Percentiles rank a stretch among this genome's conserved stretches.
Conservation (phyloP, 352 stramenopile genomes). For the Bremia lactucae region DNA sequence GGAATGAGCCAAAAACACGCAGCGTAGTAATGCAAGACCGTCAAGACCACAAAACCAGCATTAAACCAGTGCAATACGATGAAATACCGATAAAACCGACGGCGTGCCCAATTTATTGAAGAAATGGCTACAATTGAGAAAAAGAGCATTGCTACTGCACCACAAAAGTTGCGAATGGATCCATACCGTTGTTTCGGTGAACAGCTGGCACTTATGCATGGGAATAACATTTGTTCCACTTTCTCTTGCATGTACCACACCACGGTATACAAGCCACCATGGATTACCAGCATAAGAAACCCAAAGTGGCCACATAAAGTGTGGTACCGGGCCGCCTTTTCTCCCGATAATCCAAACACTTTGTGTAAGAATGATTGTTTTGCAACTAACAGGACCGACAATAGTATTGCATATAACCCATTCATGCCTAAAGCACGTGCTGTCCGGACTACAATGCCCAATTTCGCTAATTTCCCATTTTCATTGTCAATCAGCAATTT, state of each 20-base stretch:
- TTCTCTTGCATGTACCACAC: conserved; percentile 44
- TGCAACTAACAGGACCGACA: conserved; percentile 52
- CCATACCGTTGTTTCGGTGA: conserved; percentile 38
- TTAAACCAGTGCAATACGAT: conserved; percentile 42
- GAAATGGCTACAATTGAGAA: conserved; percentile 29
- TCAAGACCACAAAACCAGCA: conserved; percentile 32
- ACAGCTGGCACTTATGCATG: conserved; percentile 32
- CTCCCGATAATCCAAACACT: conserved; percentile 38
- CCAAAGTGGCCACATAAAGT: conserved; percentile 49
- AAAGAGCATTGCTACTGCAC: conserved; percentile 34
- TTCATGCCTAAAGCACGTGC: conserved; percentile 61
- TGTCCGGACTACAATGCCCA: conserved; percentile 34
- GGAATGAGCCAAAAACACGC: conserved; percentile 47
- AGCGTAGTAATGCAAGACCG: conserved; percentile 61
- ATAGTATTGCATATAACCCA: conserved; percentile 38
- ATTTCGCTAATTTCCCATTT: conserved; percentile 56
- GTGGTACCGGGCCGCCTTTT: conserved; percentile 51
- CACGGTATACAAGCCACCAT: conserved; percentile 43
- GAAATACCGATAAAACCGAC: conserved; percentile 44
- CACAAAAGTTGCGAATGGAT: conserved; percentile 52
- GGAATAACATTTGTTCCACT: conserved; percentile 40
- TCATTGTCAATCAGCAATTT: conserved; percentile 58
- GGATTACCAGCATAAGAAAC: conserved; percentile 28
- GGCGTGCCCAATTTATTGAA: conserved; percentile 43
- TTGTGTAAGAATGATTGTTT: conserved; percentile 59